Percentiles rank a stretch among this genome's conserved stretches.
Evolutionary conservation across 2,329 filamentous ascomycete species (phyloP).

Genomic region (Sclerotinia nivalis): DNA sequence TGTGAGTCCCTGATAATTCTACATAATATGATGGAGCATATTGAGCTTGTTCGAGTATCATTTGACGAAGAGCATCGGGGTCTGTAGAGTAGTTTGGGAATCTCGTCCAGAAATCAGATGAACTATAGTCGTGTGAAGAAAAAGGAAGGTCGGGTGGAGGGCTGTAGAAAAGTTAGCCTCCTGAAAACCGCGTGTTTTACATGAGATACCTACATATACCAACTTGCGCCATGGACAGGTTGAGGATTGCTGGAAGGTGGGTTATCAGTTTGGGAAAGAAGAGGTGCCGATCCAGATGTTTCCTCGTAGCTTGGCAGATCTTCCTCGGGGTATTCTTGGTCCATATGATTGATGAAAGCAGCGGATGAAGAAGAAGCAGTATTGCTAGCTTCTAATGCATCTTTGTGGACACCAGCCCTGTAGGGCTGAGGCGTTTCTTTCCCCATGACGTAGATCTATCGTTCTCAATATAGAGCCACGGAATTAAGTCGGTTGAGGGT

Average conservation of each 20-base stretch:
- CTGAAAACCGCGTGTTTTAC: background rate
- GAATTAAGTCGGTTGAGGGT: background rate
- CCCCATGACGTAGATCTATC: constrained; percentile 7
- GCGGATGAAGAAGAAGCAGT: constrained; percentile 34
- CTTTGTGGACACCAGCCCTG: constrained; percentile 2
- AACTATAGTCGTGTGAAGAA: constrained; percentile 32
- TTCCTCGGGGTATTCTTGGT: constrained; percentile 33
- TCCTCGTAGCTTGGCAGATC: constrained; percentile 32
- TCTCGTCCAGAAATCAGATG: constrained; percentile 35
- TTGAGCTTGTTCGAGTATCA: constrained; percentile 36
- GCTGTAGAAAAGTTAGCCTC: constrained; percentile 10
- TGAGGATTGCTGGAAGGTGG: background rate
- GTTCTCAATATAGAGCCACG: background rate
- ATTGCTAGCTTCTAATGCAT: background rate
- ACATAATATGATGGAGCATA: constrained; percentile 38
- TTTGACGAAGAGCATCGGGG: constrained; percentile 29
- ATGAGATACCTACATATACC: constrained; percentile 12
- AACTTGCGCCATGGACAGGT: background rate
- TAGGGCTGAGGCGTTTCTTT: constrained; percentile 19
- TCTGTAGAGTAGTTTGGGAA: constrained; percentile 37
- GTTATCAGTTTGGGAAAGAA: background rate
- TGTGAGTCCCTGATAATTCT: constrained; percentile 40
- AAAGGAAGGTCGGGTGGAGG: constrained; percentile 33
- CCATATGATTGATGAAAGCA: constrained; percentile 26
- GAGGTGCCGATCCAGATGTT: constrained; percentile 19